Base-by-base conservation (phyloP, 2,329 filamentous ascomycete species). In the Stemphylium beticola region DNA sequence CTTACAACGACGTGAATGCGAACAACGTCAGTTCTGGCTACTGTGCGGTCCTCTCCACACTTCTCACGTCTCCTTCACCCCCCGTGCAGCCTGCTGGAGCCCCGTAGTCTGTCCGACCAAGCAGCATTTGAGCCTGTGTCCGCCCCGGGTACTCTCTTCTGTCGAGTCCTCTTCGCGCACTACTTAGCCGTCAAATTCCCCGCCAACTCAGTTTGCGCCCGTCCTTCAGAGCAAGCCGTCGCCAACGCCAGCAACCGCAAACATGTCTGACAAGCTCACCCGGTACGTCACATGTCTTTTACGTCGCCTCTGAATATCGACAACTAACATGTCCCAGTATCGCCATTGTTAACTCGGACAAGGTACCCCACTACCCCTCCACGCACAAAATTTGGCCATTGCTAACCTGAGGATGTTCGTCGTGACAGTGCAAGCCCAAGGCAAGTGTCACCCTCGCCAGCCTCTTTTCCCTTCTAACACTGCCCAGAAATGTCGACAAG, bases 291-390 rank as follows among this genome's bases (percentile, higher is more conserved):
- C 18, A 47, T 14, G 17, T 11, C 17, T n/a, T 22, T 4, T 9
- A 8, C 3, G 3, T n/a, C 12, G 2, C 14, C 11, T 47, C 15
- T 33, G 31, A n/a, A 14, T 8, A 6, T 33, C 36, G 33, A 12
- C 44, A n/a, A 57, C 67, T 72, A 49, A 71, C 58, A 36, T 34
- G 15, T 31, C 15, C 29, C 41, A 74, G 95, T 90, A 93, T 99
- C 82, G 95, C 95, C 73, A 99, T 99, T 82, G 91, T 99, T 83
- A 98, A 93, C 80, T 90, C 86, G 77, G 95, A 99, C 88, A 98
- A 99, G 88, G 92, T 95, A 76, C 72, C 66, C 67, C 68, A 71
- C 71, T 77, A 74, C 77, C 76, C 77, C 77, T 74, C 75, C 62
- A 67, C 59, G 46, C 41, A 57, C 62, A 65, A 72, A 74, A 67